Evolutionary conservation across 2,329 filamentous ascomycete species (phyloP).

Genomic region (Colletotrichum melonis): DNA sequence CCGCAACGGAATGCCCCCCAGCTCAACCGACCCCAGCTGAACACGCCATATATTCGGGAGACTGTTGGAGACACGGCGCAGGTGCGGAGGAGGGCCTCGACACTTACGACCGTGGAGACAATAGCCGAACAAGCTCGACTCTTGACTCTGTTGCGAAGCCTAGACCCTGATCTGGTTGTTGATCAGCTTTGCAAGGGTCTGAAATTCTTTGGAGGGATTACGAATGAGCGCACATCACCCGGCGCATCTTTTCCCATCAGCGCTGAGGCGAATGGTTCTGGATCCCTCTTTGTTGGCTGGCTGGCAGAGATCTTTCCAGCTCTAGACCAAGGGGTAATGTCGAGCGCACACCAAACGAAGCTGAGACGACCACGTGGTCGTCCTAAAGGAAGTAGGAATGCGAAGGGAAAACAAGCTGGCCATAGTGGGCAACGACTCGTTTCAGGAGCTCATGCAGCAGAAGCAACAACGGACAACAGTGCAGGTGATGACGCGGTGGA

Average conservation of each 20-base stretch:
- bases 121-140: constrained; percentile 71
- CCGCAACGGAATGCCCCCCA: too few species aligned
- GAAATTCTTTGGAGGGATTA: constrained; percentile 72
- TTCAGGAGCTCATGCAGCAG: background rate
- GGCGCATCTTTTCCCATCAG: constrained; percentile 67
- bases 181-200: constrained; percentile 72
- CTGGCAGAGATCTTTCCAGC: constrained; percentile 72
- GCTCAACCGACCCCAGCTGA: too few species aligned
- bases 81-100: constrained; percentile 38
- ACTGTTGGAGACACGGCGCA: background rate
- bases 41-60: background rate
- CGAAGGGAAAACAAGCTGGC: constrained; percentile 54
- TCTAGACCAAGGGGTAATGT: constrained; percentile 39
- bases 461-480: background rate
- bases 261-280: constrained; percentile 65
- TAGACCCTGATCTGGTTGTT: constrained; percentile 67
- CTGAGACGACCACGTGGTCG: constrained; percentile 49
- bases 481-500: constrained; percentile 40
- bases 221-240: constrained; percentile 63
- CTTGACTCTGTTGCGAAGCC: constrained; percentile 64
- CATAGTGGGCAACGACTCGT: background rate
- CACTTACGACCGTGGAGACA: constrained; percentile 58
- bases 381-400: constrained; percentile 62
- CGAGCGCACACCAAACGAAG: constrained; percentile 25
- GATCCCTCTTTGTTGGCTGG: constrained; percentile 70